A percentile compares a stretch with the other conserved stretches of the same genome.
Conservation (phyloP, 805 yeast genomes). For the Wickerhamia fluorescens region DNA sequence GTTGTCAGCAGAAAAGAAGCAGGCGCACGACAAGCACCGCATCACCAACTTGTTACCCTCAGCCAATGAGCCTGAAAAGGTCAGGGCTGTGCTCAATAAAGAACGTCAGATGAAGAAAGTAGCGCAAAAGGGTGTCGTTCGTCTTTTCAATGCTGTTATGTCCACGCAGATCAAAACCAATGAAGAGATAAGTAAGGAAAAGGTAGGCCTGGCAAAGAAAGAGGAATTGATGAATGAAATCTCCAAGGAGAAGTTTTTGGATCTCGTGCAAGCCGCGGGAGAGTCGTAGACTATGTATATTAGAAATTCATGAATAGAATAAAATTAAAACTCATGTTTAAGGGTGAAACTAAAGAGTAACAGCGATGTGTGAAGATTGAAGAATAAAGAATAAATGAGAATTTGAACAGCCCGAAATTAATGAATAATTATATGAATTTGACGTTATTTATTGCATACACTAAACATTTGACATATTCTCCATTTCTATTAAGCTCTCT, state of each 20-base stretch:
- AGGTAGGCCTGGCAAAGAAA: conserved; percentile 39
- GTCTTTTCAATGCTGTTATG: conserved; percentile 75
- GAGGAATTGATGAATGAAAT: conserved; percentile 67
- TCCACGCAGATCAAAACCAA: conserved; percentile 64
- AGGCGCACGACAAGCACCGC: conserved; percentile 58
- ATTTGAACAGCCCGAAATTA: too few species aligned
- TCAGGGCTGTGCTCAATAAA: conserved; percentile 51
- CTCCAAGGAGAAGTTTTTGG: conserved; percentile 84
- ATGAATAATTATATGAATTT: too few species aligned
- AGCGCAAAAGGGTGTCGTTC: conserved; percentile 85
- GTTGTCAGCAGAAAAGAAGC: conserved; percentile 64
- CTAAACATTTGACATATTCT: too few species aligned
- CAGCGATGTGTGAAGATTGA: too few species aligned
- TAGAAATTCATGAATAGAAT: too few species aligned
- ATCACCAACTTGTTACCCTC: conserved; percentile 60
- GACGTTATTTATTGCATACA: too few species aligned
- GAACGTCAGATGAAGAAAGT: conserved; percentile 68
- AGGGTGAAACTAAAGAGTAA: too few species aligned
- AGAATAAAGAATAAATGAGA: too few species aligned
- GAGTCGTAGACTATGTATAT: conserved; percentile 14
- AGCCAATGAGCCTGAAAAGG: conserved; percentile 48
- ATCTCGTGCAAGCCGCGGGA: conserved; percentile 77
- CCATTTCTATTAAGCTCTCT: too few species aligned
- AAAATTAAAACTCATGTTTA: too few species aligned
- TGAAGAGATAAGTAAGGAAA: conserved; percentile 42